A percentile compares a stretch with the other conserved stretches of the same genome.
Conservation (phyloP, 2,329 filamentous ascomycete genomes). For the Aspergillus tamarii region DNA sequence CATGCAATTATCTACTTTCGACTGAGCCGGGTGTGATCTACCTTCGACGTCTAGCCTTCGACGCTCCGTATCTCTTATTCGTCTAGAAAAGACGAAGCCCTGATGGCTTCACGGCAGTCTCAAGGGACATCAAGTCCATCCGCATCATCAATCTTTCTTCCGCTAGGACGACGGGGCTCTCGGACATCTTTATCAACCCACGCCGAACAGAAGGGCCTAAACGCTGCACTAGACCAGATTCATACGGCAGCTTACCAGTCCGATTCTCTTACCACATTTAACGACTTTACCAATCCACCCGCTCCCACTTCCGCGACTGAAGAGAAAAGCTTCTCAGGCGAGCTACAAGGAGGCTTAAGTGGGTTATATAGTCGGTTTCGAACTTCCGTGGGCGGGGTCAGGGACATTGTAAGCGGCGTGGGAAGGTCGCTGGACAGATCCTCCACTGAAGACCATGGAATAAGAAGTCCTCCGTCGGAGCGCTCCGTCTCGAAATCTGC, state of each 20-base stretch:
- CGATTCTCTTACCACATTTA: conserved; percentile 85
- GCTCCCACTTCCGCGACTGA: conserved; percentile 68
- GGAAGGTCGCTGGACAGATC: conserved; percentile 35
- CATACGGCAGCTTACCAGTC: conserved; percentile 87
- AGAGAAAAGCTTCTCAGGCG: conserved; percentile 69
- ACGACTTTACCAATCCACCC: conserved; percentile 73
- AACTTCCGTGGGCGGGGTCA: conserved; percentile 75
- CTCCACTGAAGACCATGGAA: conserved; percentile 26
- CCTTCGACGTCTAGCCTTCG: background rate
- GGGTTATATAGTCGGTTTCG: conserved; percentile 85
- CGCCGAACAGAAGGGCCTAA: conserved; percentile 73
- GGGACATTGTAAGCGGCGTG: conserved; percentile 51
- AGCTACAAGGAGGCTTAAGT: conserved; percentile 83
- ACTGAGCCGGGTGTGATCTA: conserved; percentile 14
- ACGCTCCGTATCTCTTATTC: background rate
- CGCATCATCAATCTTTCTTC: conserved; percentile 48
- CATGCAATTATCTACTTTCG: conserved; percentile 16
- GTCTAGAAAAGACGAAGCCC: conserved; percentile 15
- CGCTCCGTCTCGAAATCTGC: conserved; percentile 30
- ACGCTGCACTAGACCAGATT: conserved; percentile 81
- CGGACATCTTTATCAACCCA: conserved; percentile 55
- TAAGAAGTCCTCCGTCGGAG: conserved; percentile 33
- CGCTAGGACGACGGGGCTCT: conserved; percentile 52
- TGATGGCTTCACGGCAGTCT: conserved; percentile 42
- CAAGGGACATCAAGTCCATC: conserved; percentile 48